Evolutionary conservation across 2,329 filamentous ascomycete genomes (phyloP).

Genomic region (Pyricularia sp.): DNA sequence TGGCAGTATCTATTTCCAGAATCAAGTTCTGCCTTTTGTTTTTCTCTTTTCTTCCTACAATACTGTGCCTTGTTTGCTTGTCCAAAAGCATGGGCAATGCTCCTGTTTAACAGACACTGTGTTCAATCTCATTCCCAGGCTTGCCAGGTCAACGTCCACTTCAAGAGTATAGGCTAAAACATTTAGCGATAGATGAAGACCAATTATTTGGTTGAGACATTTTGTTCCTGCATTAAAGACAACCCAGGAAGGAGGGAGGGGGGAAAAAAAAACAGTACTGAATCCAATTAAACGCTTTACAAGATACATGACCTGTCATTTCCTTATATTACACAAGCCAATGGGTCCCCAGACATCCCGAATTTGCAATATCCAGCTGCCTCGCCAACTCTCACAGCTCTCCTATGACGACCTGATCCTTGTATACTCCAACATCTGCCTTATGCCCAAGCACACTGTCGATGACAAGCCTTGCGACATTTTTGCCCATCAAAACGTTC

Average conservation of each 20-base stretch:
- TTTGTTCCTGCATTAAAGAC: too few relatives aligned
- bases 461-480: conserved; percentile 59
- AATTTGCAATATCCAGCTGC: neutral
- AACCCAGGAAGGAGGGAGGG: too few relatives aligned
- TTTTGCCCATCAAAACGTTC: conserved; percentile 79
- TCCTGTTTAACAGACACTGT: too few relatives aligned
- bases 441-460: conserved; percentile 28
- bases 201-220: too few relatives aligned
- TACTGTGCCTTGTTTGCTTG: too few relatives aligned
- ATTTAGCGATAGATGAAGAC: too few relatives aligned
- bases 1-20: neutral
- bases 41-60: too few relatives aligned
- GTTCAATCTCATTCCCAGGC: too few relatives aligned
- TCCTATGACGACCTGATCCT: conserved; percentile 1
- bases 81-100: too few relatives aligned
- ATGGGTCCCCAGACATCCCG: neutral
- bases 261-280: neutral
- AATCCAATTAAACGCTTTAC: neutral
- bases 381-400: neutral
- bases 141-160: too few relatives aligned
- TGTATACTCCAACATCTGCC: neutral
- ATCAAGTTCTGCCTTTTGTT: too few relatives aligned
- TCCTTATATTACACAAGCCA: neutral
- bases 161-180: too few relatives aligned
- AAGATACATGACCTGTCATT: neutral